Evolutionary conservation across 108 stramenopile genomes (phyloP).

Genomic region (Asterionellopsis glacialis): DNA sequence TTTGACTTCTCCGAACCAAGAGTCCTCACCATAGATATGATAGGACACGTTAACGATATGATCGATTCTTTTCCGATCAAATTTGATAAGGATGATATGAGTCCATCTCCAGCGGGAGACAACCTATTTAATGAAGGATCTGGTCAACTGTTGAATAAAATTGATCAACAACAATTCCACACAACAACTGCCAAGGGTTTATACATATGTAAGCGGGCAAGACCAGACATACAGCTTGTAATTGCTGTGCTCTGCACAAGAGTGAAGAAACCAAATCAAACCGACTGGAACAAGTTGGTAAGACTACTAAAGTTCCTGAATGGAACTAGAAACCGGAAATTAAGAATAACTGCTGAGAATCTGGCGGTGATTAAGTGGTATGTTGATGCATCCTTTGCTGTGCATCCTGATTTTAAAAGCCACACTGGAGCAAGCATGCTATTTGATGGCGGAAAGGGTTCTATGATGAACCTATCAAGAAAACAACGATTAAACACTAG

Average conservation of each 20-base stretch:
- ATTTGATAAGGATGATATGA: conserved; percentile 11
- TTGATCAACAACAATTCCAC: conserved; percentile 8
- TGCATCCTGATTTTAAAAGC: conserved; percentile 11
- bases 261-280: conserved; percentile 14
- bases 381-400: conserved; percentile 14
- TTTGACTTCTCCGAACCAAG: conserved; percentile 14
- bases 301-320: conserved; percentile 30
- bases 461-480: conserved; percentile 1
- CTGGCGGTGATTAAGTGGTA: conserved; percentile 16
- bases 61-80: conserved; percentile 14
- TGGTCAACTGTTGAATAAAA: conserved; percentile 1
- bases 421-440: conserved; percentile 31
- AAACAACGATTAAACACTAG: conserved; percentile 27
- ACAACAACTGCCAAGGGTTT: conserved; percentile 16
- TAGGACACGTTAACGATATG: conserved; percentile 13
- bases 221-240: conserved; percentile 29
- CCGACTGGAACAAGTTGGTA: conserved; percentile 20
- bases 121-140: conserved; percentile 21
- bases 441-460: conserved; percentile 17
- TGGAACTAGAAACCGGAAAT: conserved; percentile 5
- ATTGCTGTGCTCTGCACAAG: conserved; percentile 20
- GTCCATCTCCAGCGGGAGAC: conserved; percentile 17
- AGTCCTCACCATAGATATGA: conserved; percentile 14
- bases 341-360: conserved; percentile 14
- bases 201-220: conserved; percentile 25